These are phyloP conservation scores for Excoecaria agallocha DNA, from an alignment of 345 rosid genomes.

Conservation along the genomic window DNA sequence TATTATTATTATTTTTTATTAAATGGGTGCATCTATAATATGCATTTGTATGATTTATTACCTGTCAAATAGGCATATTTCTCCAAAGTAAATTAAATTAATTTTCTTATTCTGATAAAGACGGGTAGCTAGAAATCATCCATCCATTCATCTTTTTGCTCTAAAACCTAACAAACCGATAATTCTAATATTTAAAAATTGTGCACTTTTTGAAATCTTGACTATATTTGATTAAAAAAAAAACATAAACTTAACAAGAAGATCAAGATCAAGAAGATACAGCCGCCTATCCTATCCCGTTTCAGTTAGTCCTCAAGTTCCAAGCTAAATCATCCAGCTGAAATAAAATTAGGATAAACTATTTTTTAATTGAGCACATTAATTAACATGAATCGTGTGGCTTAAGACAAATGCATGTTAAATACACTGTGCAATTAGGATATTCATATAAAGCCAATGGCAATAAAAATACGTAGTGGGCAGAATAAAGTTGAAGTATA, in stretches of 20 bases:
- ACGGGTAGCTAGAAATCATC: neutral
- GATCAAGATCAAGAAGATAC: neutral
- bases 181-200: conserved; percentile 10
- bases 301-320: conserved; percentile 8
- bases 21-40: too few relatives aligned
- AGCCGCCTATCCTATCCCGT: conserved; percentile 12
- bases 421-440: neutral
- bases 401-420: neutral
- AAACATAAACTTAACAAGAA: neutral
- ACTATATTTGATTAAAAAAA: neutral
- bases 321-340: neutral
- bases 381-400: conserved; percentile 1
- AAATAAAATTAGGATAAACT: neutral
- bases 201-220: neutral
- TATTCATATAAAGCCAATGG: neutral
- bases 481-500: neutral
- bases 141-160: neutral
- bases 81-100: neutral
- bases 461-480: neutral
- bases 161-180: conserved; percentile 17
- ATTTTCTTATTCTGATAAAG: neutral
- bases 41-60: too few relatives aligned
- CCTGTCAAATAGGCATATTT: neutral
- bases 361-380: neutral
- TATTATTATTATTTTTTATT: too few relatives aligned